A percentile compares a stretch with the other conserved stretches of the same genome.
phyloP scores from a whole-genome alignment of 805 yeast genomes.

The Danielozyma ontarioensis region DNA sequence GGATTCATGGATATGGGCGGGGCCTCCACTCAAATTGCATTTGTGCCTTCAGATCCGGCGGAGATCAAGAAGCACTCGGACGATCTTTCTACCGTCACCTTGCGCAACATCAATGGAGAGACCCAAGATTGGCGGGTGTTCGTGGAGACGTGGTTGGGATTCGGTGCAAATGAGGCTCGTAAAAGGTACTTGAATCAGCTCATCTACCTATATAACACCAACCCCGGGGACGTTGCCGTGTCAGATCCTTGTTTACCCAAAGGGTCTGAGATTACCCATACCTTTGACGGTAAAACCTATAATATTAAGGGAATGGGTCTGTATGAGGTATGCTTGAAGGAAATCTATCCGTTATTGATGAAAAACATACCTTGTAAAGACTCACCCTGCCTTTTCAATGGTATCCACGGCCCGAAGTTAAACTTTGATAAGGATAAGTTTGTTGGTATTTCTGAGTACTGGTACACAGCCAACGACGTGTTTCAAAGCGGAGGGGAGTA shows the following conservation, averaged over 20 bases:
- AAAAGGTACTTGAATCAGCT: constrained; percentile 60
- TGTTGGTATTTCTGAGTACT: constrained; percentile 92
- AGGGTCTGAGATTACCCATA: constrained; percentile 47
- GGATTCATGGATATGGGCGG: constrained; percentile 99
- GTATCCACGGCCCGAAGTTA: constrained; percentile 88
- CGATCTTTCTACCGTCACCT: constrained; percentile 61
- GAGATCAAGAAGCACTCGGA: constrained; percentile 64
- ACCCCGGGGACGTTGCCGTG: constrained; percentile 4
- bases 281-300: constrained; percentile 43
- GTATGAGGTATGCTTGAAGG: constrained; percentile 65
- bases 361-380: constrained; percentile 80
- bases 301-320: constrained; percentile 71
- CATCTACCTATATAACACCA: constrained; percentile 25
- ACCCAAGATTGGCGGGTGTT: constrained; percentile 77
- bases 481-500: constrained; percentile 87
- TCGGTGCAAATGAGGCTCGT: constrained; percentile 94
- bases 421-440: constrained; percentile 77
- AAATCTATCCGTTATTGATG: constrained; percentile 70
- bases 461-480: constrained; percentile 94
- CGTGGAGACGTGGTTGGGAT: constrained; percentile 96
- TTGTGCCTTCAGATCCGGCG: constrained; percentile 65
- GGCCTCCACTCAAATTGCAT: constrained; percentile 94
- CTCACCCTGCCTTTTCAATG: constrained; percentile 89
- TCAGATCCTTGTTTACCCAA: constrained; percentile 41
- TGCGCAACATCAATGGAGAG: constrained; percentile 68